Evolutionary conservation across 345 rosid species (phyloP), one percentile per base, ranked within the genome.

Genomic region (Microcos paniculata): DNA sequence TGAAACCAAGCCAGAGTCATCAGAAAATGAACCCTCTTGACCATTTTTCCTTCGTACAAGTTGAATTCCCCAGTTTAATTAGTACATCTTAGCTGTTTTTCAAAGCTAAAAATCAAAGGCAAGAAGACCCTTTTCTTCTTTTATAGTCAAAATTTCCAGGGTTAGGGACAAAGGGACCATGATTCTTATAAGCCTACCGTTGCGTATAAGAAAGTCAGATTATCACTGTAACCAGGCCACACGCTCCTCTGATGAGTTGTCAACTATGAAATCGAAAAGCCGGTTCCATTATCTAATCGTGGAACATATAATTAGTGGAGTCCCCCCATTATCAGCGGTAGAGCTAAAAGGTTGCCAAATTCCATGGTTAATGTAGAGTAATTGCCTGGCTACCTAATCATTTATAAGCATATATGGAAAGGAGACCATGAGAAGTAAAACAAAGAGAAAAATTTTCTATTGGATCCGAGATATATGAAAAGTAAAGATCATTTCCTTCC

Each of bases 401-500:
- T 35, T 35, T 66, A 45, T 15, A 28, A 8, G 74, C 64, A 55
- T 24, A 55, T 9, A 35, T 38, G 35, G 38, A 38, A 56, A 45
- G 55, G 43, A n/a, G 40, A n/a, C 19, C 1, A 19, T 6, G n/a
- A 1, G 4, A 16, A 4, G 51, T 8, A 19, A 18, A 30, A 16
- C 19, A 70, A 51, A 31, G 28, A 11, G 6, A 70, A 12, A 30
- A 69, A 51, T 5, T 42, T 8, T 38, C 21, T 30, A 51, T 70
- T 70, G 61, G 73, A 11, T 51, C 73, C 73, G 13, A 70, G 24
- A 51, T 28, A 3, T 31, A 70, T n/a, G 73, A 51, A 51, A 51
- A 70, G 46, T 6, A 31, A 40, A 11, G 59, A 30, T 30, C 10
- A 28, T 30, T 51, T 30, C 30, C 72, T 53, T 58, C 72, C 73